A percentile compares a stretch with the other conserved stretches of the same genome.
Evolutionary conservation across 768 basidiomycete species (phyloP).

Genomic region (Hericium erinaceus): DNA sequence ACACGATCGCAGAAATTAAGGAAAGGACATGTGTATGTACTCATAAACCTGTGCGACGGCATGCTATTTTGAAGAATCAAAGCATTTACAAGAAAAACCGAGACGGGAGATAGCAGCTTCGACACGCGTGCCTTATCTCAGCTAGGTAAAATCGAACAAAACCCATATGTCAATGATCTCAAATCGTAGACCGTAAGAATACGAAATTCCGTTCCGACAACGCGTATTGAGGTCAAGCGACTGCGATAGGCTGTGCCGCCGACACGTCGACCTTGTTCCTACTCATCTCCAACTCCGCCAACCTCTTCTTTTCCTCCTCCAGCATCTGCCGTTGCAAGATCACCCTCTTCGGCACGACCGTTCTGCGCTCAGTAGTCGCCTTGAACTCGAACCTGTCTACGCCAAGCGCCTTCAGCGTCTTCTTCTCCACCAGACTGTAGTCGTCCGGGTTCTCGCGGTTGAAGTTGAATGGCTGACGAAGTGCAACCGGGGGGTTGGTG

Average conservation of each 20-base stretch:
- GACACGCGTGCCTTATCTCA: no score
- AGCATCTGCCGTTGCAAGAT: constrained; percentile 37
- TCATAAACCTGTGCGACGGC: no score
- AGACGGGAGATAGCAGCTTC: no score
- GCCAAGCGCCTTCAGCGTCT: constrained; percentile 46
- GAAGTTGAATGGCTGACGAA: constrained; percentile 48
- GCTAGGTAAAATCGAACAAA: no score
- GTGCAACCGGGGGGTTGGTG: constrained; percentile 53
- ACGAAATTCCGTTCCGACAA: neutral
- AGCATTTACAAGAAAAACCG: no score
- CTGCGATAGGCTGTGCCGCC: neutral
- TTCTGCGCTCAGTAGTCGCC: constrained; percentile 37
- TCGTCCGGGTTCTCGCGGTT: constrained; percentile 32
- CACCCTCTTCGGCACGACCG: constrained; percentile 38
- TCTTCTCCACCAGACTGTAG: constrained; percentile 50
- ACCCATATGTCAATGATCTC: no score
- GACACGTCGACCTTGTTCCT: neutral
- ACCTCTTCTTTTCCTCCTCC: constrained; percentile 36
- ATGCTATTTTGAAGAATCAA: no score
- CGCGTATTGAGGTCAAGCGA: neutral
- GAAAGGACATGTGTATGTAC: no score
- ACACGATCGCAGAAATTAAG: no score
- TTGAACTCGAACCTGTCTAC: constrained; percentile 36
- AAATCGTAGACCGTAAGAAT: no score
- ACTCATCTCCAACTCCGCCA: constrained; percentile 16